Evolutionary conservation across 2,329 filamentous ascomycete genomes (phyloP).

Genomic region (Monilinia vaccinii-corymbosi): DNA sequence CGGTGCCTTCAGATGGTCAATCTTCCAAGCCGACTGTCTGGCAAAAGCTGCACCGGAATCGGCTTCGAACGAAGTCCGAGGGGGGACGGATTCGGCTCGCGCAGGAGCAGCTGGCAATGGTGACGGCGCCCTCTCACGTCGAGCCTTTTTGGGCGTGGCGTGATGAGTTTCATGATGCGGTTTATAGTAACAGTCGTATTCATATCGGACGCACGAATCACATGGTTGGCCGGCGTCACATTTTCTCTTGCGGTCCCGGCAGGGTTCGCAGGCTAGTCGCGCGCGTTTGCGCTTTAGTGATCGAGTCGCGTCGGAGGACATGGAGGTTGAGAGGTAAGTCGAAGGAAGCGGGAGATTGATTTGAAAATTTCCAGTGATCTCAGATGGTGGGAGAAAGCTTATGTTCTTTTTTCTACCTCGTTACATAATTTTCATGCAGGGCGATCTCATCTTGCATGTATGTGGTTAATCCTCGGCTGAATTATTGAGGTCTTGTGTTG

Average conservation of each 20-base stretch:
- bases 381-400: neutral
- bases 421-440: neutral
- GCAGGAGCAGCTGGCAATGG: neutral
- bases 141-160: neutral
- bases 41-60: neutral
- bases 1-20: slow-evolving; percentile 22
- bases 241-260: slow-evolving; percentile 4
- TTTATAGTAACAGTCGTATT: neutral
- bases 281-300: slow-evolving; percentile 1
- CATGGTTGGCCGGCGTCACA: slow-evolving; percentile 2
- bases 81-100: neutral
- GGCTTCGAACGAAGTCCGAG: neutral
- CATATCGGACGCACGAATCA: neutral
- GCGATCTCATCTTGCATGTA: neutral
- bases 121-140: neutral
- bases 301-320: neutral
- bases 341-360: neutral
- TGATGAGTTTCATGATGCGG: too few species aligned
- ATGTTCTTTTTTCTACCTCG: neutral
- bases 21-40: neutral
- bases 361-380: neutral
- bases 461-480: neutral
- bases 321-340: neutral
- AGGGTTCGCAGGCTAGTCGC: slow-evolving; percentile 6
- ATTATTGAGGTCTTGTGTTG: too few species aligned